Base-by-base conservation (phyloP, 1,139 yeast species). In the Eremothecium coryli region DNA sequence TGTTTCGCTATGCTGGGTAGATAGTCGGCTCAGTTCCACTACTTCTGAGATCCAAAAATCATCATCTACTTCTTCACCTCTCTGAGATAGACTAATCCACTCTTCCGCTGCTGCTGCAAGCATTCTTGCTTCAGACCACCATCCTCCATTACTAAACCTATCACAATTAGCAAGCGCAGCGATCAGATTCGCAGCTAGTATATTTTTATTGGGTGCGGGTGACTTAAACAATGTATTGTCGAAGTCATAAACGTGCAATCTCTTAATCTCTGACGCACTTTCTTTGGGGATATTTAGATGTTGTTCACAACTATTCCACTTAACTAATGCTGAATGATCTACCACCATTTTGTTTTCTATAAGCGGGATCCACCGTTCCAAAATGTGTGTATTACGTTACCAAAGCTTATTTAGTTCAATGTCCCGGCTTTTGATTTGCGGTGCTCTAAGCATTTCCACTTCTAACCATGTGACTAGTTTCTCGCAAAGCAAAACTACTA, bases 201-300 rank as follows among this genome's bases (percentile, higher is more conserved):
- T 42, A 10, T 50, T 47, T 2, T 61, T 59, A 42, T 66, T 68
- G 0, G 72, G 71, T 2, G 49, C 44, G 2, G 73, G 73, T 2
- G 72, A 61, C 18, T 50, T 45, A 44, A 66, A 67, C 12, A 70
- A 46, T 0, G 73, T 66, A 32, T 66, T 64, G 45, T 70, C 75
- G 40, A 69, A 68, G 42, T 68, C 73, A 44, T 65, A 69, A 11
- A 68, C 49, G 42, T 66, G 68, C 4, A 68, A 45, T 23, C 48
- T 51, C 23, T 37, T 49, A 12, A 61, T 48, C 5, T 31, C 37
- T 2, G 26, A 18, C 23, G 2, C 34, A 18, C 14, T 35, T 14
- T 29, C 27, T 6, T 31, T 22, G 4, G 54, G 53, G 13, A 44
- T 25, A 13, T 36, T 34, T 20, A 50, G 29, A 12, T 38, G 40